These are phyloP conservation scores for Anthracocystis walkeri DNA, from an alignment of 1,284 basidiomycete species.

Conservation along the genomic window DNA sequence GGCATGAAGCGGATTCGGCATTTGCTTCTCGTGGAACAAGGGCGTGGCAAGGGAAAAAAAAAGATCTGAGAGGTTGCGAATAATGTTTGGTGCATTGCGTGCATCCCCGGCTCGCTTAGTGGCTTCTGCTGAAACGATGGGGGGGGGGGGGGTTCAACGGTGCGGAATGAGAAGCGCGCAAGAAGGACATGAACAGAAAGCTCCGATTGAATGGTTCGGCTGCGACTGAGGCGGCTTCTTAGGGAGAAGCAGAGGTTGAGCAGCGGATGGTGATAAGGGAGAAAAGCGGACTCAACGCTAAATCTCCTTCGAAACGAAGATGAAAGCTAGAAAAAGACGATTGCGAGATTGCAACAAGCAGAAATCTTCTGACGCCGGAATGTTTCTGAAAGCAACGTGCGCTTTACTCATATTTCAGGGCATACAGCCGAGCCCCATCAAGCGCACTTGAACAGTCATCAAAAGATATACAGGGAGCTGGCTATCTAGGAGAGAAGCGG, in stretches of 20 bases:
- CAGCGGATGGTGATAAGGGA: constrained; percentile 2
- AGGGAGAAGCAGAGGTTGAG: neutral
- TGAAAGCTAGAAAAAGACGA: neutral
- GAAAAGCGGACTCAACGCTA: constrained; percentile 2
- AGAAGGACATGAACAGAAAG: neutral
- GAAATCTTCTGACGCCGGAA: no score
- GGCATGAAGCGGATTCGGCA: neutral
- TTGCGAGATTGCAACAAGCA: neutral
- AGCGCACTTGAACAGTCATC: no score
- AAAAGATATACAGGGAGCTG: no score
- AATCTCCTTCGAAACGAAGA: neutral
- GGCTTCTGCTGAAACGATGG: no score
- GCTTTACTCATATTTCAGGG: neutral
- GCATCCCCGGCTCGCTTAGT: neutral
- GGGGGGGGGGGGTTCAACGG: no score
- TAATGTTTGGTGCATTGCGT: constrained; percentile 9
- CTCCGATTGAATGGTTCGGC: neutral
- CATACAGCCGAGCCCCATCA: neutral
- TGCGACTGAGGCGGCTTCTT: neutral
- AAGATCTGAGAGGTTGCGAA: constrained; percentile 13
- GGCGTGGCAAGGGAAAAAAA: neutral
- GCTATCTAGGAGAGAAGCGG: no score
- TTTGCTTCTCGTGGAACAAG: neutral
- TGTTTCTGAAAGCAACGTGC: neutral
- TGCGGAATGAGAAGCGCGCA: constrained; percentile 1